These are phyloP conservation scores for Canariomyces notabilis DNA, from an alignment of 2,329 filamentous ascomycete species.

Conservation along the genomic window DNA sequence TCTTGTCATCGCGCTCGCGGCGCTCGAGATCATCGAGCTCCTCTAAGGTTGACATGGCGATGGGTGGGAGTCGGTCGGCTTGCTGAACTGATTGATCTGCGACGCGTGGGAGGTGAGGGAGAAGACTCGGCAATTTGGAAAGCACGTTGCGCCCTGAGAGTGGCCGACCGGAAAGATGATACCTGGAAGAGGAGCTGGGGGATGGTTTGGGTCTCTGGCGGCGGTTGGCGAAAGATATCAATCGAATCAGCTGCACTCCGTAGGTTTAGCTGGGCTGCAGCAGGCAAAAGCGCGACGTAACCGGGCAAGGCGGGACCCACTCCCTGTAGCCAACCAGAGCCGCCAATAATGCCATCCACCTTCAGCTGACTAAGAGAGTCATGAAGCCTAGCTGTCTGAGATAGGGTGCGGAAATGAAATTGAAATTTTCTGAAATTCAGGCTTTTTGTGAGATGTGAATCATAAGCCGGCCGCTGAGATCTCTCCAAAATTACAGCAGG, in stretches of 20 bases:
- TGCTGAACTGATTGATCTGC: background rate
- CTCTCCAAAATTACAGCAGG: no score
- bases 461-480: no score
- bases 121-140: background rate
- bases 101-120: background rate
- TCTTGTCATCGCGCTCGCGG: conserved; percentile 66
- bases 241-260: conserved; percentile 19
- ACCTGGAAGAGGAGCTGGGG: conserved; percentile 11
- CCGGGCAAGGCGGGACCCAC: conserved; percentile 22
- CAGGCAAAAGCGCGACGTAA: conserved; percentile 30
- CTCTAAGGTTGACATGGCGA: conserved; percentile 79
- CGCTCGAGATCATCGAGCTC: conserved; percentile 87
- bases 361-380: conserved; percentile 7
- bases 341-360: no score
- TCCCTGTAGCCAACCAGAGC: conserved; percentile 6
- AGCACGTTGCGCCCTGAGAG: background rate
- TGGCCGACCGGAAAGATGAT: background rate
- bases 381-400: conserved; percentile 7
- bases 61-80: conserved; percentile 3
- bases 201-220: conserved; percentile 16
- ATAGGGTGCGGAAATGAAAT: no score
- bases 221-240: conserved; percentile 20
- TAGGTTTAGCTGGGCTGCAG: conserved; percentile 19
- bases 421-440: no score
- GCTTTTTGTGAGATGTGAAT: no score